Conservation (phyloP, 2,329 filamentous ascomycete genomes). For the Alternaria gansuensis region DNA sequence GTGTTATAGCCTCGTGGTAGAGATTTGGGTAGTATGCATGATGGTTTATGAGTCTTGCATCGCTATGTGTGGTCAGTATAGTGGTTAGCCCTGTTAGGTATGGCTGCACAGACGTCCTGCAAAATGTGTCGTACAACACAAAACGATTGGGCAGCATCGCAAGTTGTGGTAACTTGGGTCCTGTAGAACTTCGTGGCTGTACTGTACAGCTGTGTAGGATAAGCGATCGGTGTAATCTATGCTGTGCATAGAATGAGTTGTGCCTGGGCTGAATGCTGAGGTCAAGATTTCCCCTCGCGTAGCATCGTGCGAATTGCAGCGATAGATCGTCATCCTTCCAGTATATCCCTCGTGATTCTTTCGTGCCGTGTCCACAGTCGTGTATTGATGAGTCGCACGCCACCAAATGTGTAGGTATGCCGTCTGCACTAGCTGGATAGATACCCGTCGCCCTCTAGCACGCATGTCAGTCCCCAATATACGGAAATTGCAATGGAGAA, state of each 20-base stretch:
- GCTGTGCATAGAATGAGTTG: not conserved
- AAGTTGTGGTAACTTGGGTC: not conserved
- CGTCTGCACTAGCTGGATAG: conserved; percentile 9
- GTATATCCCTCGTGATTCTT: conserved; percentile 1
- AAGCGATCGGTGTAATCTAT: not conserved
- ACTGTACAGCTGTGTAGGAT: not conserved
- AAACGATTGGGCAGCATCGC: conserved; percentile 5
- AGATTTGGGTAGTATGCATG: not conserved
- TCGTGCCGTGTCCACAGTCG: conserved; percentile 3
- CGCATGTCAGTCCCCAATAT: conserved; percentile 10
- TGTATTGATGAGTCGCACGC: conserved; percentile 11
- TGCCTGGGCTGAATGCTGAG: not conserved
- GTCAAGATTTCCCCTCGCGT: not conserved
- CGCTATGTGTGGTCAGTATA: not conserved
- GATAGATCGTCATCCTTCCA: conserved; percentile 1
- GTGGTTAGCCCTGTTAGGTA: too few relatives aligned
- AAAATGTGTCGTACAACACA: conserved; percentile 19
- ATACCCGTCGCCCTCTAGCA: conserved; percentile 25
- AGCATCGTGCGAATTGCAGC: not conserved
- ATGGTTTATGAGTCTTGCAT: not conserved
- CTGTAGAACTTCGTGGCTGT: not conserved
- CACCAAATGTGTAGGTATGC: not conserved
- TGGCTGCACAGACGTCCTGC: conserved; percentile 26
- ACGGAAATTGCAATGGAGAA: conserved; percentile 24
- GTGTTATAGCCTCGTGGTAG: not conserved